Evolutionary conservation across 129 eudicot genomes (phyloP), one percentile per base, ranked within the genome.

Genomic region (Artemisia argyi): DNA sequence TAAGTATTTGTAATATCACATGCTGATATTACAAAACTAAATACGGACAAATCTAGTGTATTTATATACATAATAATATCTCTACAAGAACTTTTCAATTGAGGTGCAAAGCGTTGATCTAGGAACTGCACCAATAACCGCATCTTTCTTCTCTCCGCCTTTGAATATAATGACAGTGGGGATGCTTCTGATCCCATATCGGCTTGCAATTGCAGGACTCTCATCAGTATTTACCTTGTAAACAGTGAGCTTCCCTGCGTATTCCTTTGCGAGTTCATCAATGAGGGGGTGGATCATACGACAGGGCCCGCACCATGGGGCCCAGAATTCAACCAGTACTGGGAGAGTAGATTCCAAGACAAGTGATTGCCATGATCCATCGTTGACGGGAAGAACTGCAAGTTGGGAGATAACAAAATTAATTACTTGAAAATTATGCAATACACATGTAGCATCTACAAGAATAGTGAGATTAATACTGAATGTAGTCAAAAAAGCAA

Each of bases 241-340:
- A 73, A 87, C 86, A 61, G 83, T 93, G 74, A 93, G 95, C 81
- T 87, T 93, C 28, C 96, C 98, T 0, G 83, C 60, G 68, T 79
- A 89, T 59, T 89, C 77, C 81, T 82, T 84, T 63, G 98, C 92
- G 17, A 94, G 86, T 10, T 94, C 94, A 65, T 94, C 92, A n/a
- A 94, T 86, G 39, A 88, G 80, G 0, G 98, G 96, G 74, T 83
- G 95, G 78, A 94, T 87, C 90, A 94, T 94, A 55, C 92, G 89
- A 82, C 98, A 94, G 3, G 98, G 98, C 2, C 98, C 98, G 16
- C 98, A 93, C 98, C 98, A 93, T 15, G 98, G 98, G 11, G 98
- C 98, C 98, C 98, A 94, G 68, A 94, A 94, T 42, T 94, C 98
- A 50, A 94, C 98, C 78, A 94, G 47, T 28, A 94, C 97, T 0